A percentile compares a stretch with the other conserved stretches of the same genome.
Conservation (phyloP, 306 rosid species). For the Trifolium repens region DNA sequence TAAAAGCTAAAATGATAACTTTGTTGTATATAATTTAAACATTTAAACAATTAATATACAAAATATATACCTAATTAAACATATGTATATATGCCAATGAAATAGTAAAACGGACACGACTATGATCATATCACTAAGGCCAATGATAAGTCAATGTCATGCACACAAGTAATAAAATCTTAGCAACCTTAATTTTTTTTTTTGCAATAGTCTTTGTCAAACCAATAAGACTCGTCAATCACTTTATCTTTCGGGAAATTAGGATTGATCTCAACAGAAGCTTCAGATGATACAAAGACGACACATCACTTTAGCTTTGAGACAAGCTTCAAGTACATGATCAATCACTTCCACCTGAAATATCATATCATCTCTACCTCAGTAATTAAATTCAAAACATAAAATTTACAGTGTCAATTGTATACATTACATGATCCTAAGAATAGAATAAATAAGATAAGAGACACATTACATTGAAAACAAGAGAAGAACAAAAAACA, state of each 20-base stretch:
- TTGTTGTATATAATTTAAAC: conserved; percentile 47
- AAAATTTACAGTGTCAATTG: too few species aligned
- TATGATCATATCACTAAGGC: neutral
- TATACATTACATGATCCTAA: too few species aligned
- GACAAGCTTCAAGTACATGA: conserved; percentile 54
- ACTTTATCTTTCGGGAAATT: conserved; percentile 37
- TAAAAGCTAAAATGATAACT: conserved; percentile 53
- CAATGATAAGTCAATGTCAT: conserved; percentile 19
- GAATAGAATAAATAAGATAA: too few species aligned
- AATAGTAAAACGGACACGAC: neutral
- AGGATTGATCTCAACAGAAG: conserved; percentile 34
- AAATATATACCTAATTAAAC: neutral
- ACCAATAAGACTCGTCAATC: conserved; percentile 56
- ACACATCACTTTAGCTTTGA: conserved; percentile 53
- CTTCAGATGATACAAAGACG: conserved; percentile 44
- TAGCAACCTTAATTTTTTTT: conserved; percentile 37
- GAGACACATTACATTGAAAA: too few species aligned
- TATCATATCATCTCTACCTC: neutral
- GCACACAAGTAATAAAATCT: conserved; percentile 5
- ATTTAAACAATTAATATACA: neutral
- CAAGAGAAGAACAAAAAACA: neutral
- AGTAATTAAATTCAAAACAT: too few species aligned
- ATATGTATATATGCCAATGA: neutral
- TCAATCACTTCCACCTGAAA: conserved; percentile 64
- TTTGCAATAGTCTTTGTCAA: conserved; percentile 55